Evolutionary conservation across 352 stramenopile genomes (phyloP).

Genomic region (Phytopythium ostracodes): DNA sequence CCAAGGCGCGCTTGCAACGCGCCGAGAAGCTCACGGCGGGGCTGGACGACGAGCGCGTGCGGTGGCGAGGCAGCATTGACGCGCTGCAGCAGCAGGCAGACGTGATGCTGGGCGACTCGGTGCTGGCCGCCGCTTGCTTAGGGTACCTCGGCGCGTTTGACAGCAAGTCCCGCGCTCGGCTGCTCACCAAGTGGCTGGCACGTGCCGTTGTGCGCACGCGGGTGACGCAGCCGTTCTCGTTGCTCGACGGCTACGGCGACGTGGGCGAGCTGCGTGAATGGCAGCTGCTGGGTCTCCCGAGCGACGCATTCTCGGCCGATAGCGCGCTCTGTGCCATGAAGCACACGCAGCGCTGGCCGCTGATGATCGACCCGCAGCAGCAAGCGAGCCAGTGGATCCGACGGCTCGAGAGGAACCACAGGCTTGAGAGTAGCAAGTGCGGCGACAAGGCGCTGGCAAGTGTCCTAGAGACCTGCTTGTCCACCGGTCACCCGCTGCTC

Average conservation of each 20-base stretch:
- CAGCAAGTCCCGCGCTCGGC: slow-evolving; percentile 23
- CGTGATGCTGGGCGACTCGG: slow-evolving; percentile 51
- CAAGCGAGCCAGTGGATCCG: slow-evolving; percentile 92
- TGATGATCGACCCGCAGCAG: slow-evolving; percentile 94
- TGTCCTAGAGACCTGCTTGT: slow-evolving; percentile 36
- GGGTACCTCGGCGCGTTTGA: slow-evolving; percentile 71
- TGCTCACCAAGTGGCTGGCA: slow-evolving; percentile 32
- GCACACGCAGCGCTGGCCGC: slow-evolving; percentile 82
- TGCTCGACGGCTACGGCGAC: slow-evolving; percentile 78
- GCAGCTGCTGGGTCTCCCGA: slow-evolving; percentile 86
- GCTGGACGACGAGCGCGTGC: slow-evolving; percentile 62
- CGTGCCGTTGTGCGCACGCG: slow-evolving; percentile 12
- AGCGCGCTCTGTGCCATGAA: slow-evolving; percentile 89
- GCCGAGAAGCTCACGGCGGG: slow-evolving; percentile 62
- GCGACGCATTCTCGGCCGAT: slow-evolving; percentile 84
- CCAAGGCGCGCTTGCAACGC: slow-evolving; percentile 42
- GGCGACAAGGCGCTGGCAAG: slow-evolving; percentile 37
- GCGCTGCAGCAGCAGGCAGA: slow-evolving; percentile 38
- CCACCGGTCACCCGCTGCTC: slow-evolving; percentile 38
- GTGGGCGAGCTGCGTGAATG: slow-evolving; percentile 82
- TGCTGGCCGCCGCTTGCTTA: slow-evolving; percentile 57
- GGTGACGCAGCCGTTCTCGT: slow-evolving; percentile 38
- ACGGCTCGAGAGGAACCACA: slow-evolving; percentile 63
- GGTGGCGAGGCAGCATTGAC: slow-evolving; percentile 68
- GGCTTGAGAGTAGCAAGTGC: slow-evolving; percentile 72